phyloP scores from a whole-genome alignment of 1,139 yeast species.

The Yamadazyma dendronema region DNA sequence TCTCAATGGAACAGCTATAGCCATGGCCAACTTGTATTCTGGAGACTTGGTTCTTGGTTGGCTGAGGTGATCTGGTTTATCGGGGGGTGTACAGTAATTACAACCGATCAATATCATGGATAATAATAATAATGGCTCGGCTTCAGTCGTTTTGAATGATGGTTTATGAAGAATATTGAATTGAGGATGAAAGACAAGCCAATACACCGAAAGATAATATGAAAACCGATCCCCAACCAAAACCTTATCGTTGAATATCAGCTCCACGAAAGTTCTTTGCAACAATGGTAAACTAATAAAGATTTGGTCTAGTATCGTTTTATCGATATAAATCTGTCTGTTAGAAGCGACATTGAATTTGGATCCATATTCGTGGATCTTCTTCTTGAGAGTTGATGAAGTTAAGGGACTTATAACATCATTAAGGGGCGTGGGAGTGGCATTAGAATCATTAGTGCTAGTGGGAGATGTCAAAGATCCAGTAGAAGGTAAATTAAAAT shows the following conservation, averaged over 20 bases:
- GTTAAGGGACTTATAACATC: conserved; percentile 17
- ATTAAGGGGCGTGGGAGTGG: conserved; percentile 22
- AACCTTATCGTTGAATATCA: conserved; percentile 20
- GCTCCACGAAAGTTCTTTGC: conserved; percentile 19
- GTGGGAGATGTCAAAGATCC: conserved; percentile 37
- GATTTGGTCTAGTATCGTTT: conserved; percentile 14
- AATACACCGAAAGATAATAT: conserved; percentile 41
- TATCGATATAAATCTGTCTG: conserved; percentile 30
- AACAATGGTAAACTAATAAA: conserved; percentile 17
- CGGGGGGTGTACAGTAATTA: conserved; percentile 26
- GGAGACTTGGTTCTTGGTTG: conserved; percentile 21
- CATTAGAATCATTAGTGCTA: conserved; percentile 32
- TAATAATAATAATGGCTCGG: conserved; percentile 57
- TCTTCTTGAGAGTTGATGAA: conserved; percentile 7
- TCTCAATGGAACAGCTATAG: conserved; percentile 63
- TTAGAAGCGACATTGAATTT: conserved; percentile 25
- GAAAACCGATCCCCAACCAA: conserved; percentile 32
- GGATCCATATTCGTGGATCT: conserved; percentile 14
- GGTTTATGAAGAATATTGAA: conserved; percentile 63
- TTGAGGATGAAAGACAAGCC: conserved; percentile 64
- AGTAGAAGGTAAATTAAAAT: conserved; percentile 19
- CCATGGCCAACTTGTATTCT: conserved; percentile 29
- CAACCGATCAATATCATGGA: conserved; percentile 60
- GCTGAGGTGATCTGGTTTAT: conserved; percentile 13
- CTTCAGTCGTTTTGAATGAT: conserved; percentile 52